phyloP scores from a whole-genome alignment of 2,329 filamentous ascomycete genomes.

The Penicillium frequentans region DNA sequence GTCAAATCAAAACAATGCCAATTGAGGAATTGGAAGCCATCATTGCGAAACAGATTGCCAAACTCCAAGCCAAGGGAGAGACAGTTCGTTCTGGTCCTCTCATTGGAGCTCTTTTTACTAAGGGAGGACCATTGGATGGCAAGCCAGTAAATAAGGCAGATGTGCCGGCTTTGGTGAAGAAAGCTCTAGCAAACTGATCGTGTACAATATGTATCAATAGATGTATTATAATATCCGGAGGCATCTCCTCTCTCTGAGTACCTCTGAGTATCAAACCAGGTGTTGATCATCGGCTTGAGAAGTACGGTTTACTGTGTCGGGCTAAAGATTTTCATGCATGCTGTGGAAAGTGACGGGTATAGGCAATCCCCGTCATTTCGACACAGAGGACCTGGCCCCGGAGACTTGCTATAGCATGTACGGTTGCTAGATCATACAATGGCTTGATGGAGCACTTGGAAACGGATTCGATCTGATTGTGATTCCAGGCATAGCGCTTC shows the following conservation, averaged over 20 bases:
- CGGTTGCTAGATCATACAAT: background rate
- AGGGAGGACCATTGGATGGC: constrained; percentile 43
- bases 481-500: constrained; percentile 88
- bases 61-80: constrained; percentile 34
- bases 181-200: constrained; percentile 24
- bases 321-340: background rate
- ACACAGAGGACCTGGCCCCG: too few species aligned
- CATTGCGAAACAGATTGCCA: constrained; percentile 36
- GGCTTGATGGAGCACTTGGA: constrained; percentile 48
- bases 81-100: constrained; percentile 41
- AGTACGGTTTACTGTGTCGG: background rate
- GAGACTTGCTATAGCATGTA: constrained; percentile 53
- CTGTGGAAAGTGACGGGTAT: too few species aligned
- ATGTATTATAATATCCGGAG: background rate
- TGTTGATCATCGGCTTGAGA: background rate
- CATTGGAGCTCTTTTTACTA: constrained; percentile 44
- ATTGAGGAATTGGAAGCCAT: constrained; percentile 41
- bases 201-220: constrained; percentile 8
- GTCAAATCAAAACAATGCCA: constrained; percentile 42
- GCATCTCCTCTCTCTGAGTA: background rate
- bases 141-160: constrained; percentile 45
- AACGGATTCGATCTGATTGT: constrained; percentile 62
- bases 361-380: too few species aligned
- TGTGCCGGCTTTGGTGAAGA: constrained; percentile 42
- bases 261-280: background rate